Percentiles rank a stretch among this genome's conserved stretches.
Evolutionary conservation across 2,329 filamentous ascomycete species (phyloP).

Genomic region (Furcasterigmium furcatum): DNA sequence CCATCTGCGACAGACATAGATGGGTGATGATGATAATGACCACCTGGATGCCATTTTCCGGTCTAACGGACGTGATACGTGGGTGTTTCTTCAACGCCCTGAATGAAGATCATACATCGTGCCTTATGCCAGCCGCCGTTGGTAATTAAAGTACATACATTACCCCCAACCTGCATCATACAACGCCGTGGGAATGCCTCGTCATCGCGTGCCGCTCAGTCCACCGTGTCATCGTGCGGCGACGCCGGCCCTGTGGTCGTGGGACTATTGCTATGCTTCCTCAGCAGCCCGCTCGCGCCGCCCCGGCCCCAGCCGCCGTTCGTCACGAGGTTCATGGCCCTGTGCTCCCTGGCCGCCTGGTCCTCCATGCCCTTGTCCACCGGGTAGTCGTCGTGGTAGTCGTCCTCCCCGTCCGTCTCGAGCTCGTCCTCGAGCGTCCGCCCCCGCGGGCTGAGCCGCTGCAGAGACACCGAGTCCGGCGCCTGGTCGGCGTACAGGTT

Average conservation of each 20-base stretch:
- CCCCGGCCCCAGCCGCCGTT: slow-evolving; percentile 34
- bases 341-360: slow-evolving; percentile 34
- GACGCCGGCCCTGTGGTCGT: neutral
- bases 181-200: too few relatives aligned
- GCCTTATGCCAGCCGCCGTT: too few relatives aligned
- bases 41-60: too few relatives aligned
- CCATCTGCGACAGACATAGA: too few relatives aligned
- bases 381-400: slow-evolving; percentile 31
- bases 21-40: too few relatives aligned
- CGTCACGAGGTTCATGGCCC: slow-evolving; percentile 40
- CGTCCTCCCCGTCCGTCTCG: slow-evolving; percentile 26
- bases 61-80: too few relatives aligned
- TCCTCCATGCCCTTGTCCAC: slow-evolving; percentile 33
- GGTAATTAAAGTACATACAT: too few relatives aligned
- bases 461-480: slow-evolving; percentile 38
- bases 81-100: too few relatives aligned
- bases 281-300: slow-evolving; percentile 39
- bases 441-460: slow-evolving; percentile 42
- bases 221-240: neutral
- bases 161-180: too few relatives aligned
- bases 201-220: neutral
- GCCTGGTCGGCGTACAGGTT: slow-evolving; percentile 50
- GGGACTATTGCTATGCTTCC: slow-evolving; percentile 25
- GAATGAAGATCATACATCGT: too few relatives aligned
- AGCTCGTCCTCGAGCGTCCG: slow-evolving; percentile 39